phyloP scores from a whole-genome alignment of 306 rosid species.

The Trichosanthes cucumerina region DNA sequence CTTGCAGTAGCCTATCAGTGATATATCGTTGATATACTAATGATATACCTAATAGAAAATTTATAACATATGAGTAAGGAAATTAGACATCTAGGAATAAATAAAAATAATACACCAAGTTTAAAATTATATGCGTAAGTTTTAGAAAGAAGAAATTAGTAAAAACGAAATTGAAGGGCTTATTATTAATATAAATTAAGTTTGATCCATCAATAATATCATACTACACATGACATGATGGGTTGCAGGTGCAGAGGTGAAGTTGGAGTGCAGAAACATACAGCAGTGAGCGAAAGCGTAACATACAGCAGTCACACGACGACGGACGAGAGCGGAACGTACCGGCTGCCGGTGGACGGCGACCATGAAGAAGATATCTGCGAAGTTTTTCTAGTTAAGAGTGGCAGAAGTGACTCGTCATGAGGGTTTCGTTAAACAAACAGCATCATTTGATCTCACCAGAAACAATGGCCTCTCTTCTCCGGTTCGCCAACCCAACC shows the following conservation, averaged over 20 bases:
- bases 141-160: too few species aligned
- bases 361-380: slow-evolving; percentile 69
- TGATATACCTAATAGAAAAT: too few species aligned
- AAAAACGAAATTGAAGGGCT: too few species aligned
- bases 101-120: too few species aligned
- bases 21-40: too few species aligned
- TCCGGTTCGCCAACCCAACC: slow-evolving; percentile 40
- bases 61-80: too few species aligned
- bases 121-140: too few species aligned
- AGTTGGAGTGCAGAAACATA: slow-evolving; percentile 45
- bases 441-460: slow-evolving; percentile 44
- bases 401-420: slow-evolving; percentile 24
- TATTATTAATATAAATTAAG: too few species aligned
- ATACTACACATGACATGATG: too few species aligned
- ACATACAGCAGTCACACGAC: slow-evolving; percentile 27
- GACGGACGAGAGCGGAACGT: slow-evolving; percentile 28
- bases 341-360: slow-evolving; percentile 43
- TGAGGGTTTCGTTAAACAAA: slow-evolving; percentile 13
- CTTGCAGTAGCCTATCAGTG: too few species aligned
- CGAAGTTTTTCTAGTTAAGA: slow-evolving; percentile 28
- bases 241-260: slow-evolving; percentile 51
- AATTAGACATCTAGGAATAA: too few species aligned
- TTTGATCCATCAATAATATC: too few species aligned
- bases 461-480: slow-evolving; percentile 43
- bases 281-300: slow-evolving; percentile 6